phyloP scores from a whole-genome alignment of 208 protist genomes.

The Wallacemonas sp. region DNA sequence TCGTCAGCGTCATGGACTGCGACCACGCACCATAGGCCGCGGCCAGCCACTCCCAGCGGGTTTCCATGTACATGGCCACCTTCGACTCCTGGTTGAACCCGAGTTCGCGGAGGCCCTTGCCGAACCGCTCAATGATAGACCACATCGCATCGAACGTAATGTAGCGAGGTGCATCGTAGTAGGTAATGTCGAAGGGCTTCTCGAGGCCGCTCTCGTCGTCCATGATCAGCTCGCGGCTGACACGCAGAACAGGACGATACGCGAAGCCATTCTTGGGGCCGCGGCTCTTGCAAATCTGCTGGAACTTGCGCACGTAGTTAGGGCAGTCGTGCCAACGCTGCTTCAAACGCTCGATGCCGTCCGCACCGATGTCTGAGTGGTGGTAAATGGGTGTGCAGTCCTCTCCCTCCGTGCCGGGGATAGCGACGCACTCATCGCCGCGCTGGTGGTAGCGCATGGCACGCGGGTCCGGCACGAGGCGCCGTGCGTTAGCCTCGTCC shows the following conservation, averaged over 20 bases:
- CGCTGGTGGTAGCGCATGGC: slow-evolving; percentile 19
- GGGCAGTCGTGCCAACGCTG: slow-evolving; percentile 18
- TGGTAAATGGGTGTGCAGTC: slow-evolving; percentile 41
- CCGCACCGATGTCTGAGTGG: slow-evolving; percentile 18
- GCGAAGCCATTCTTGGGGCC: slow-evolving; percentile 19
- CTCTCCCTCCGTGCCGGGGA: slow-evolving; percentile 39
- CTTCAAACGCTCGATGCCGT: slow-evolving; percentile 18
- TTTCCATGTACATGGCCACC: slow-evolving; percentile 39
- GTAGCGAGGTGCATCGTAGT: slow-evolving; percentile 23
- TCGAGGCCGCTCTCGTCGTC: slow-evolving; percentile 13
- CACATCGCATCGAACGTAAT: slow-evolving; percentile 26
- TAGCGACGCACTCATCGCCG: slow-evolving; percentile 22
- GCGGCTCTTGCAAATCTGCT: slow-evolving; percentile 14
- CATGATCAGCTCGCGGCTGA: slow-evolving; percentile 16
- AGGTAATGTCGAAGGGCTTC: slow-evolving; percentile 23
- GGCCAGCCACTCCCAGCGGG: slow-evolving; percentile 43
- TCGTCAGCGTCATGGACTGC: slow-evolving; percentile 29
- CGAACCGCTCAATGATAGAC: slow-evolving; percentile 21
- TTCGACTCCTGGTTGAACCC: slow-evolving; percentile 16
- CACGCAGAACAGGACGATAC: slow-evolving; percentile 26
- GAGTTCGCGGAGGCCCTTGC: slow-evolving; percentile 22
- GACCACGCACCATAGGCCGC: slow-evolving; percentile 35
- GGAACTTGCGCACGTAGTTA: slow-evolving; percentile 19
- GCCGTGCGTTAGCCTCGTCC: slow-evolving; percentile 21
- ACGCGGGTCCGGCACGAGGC: slow-evolving; percentile 12